Evolutionary conservation across 495 filamentous ascomycete genomes (phyloP).

Genomic region (Neurospora discreta): DNA sequence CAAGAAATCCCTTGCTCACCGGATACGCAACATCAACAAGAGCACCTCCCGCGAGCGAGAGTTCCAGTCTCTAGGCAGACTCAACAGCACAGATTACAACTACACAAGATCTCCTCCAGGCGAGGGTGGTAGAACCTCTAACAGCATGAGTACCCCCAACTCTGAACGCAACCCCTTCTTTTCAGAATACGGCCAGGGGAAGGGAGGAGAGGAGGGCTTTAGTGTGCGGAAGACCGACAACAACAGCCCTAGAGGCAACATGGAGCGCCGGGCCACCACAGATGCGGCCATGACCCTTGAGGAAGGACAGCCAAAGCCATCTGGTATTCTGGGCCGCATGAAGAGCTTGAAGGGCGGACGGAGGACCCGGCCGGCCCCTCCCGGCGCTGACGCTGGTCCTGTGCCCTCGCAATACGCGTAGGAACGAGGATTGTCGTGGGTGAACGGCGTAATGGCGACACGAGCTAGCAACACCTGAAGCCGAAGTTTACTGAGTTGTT

Average conservation of each 20-base stretch:
- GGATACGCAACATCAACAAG: constrained; percentile 59
- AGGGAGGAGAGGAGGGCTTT: constrained; percentile 31
- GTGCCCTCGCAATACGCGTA: constrained; percentile 14
- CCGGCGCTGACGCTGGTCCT: constrained; percentile 15
- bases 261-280: constrained; percentile 62
- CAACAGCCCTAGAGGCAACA: constrained; percentile 44
- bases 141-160: constrained; percentile 55
- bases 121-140: constrained; percentile 49
- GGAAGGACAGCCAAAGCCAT: constrained; percentile 31
- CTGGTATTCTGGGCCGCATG: constrained; percentile 70
- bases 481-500: neutral
- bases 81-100: constrained; percentile 38
- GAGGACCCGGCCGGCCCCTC: constrained; percentile 24
- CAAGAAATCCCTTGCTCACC: constrained; percentile 89
- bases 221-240: constrained; percentile 30
- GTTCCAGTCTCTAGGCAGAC: constrained; percentile 38
- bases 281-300: constrained; percentile 40
- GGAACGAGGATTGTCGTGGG: neutral
- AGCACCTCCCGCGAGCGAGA: constrained; percentile 29
- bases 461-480: neutral
- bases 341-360: constrained; percentile 68
- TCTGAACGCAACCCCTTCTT: constrained; percentile 76
- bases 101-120: constrained; percentile 38
- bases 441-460: constrained; percentile 2
- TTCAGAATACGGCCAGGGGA: constrained; percentile 50